Conservation (phyloP, 495 filamentous ascomycete genomes). For the Mycothermus thermophilus region DNA sequence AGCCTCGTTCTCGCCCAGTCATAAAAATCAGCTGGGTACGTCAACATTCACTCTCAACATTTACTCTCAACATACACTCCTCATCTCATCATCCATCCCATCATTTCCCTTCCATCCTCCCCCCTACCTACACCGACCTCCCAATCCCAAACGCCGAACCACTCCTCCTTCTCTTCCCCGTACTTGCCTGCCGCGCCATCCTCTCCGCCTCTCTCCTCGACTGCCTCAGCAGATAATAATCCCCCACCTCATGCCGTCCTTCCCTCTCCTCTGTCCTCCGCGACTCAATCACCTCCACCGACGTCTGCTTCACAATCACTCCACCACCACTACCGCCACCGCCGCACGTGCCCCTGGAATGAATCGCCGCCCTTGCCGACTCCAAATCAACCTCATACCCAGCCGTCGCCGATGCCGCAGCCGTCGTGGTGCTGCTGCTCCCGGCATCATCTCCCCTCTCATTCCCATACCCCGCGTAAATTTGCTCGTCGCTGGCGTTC, state of each 20-base stretch:
- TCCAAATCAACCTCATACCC: slow-evolving; percentile 8
- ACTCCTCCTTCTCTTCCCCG: neutral
- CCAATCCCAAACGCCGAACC: slow-evolving; percentile 2
- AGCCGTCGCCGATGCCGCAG: too few relatives aligned
- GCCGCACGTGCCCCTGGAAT: too few relatives aligned
- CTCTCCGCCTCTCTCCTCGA: slow-evolving; percentile 2
- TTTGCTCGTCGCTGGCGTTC: slow-evolving; percentile 35
- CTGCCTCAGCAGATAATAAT: slow-evolving; percentile 16
- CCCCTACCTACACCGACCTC: too few relatives aligned
- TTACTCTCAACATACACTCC: too few relatives aligned
- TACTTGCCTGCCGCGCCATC: neutral
- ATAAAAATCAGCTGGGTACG: too few relatives aligned
- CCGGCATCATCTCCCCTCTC: neutral
- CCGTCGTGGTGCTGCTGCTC: too few relatives aligned
- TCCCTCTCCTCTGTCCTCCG: neutral
- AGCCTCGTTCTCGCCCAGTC: too few relatives aligned
- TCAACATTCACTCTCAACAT: too few relatives aligned
- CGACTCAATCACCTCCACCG: slow-evolving; percentile 10
- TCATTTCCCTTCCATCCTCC: too few relatives aligned
- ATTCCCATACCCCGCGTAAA: neutral
- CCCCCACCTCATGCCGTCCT: slow-evolving; percentile 5
- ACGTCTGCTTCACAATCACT: slow-evolving; percentile 14
- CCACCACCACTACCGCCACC: too few relatives aligned
- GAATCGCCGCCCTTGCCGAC: neutral
- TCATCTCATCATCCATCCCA: too few relatives aligned